phyloP scores from a whole-genome alignment of 768 basidiomycete genomes.

The Serendipita sp. region DNA sequence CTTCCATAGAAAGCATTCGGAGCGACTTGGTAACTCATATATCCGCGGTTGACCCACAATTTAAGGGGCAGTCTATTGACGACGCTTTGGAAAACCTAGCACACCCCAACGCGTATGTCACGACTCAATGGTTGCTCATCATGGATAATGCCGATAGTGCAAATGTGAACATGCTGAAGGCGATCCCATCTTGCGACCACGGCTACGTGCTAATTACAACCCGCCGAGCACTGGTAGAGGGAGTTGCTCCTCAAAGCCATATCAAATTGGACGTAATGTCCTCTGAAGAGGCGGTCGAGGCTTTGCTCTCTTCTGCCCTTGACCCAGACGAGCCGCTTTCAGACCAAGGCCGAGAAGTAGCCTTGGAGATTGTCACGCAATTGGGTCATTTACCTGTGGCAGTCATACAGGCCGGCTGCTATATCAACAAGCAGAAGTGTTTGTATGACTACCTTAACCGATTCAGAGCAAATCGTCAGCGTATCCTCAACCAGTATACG shows the following conservation, averaged over 20 bases:
- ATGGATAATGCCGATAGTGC: background rate
- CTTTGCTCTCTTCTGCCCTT: background rate
- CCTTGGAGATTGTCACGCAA: background rate
- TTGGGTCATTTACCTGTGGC: background rate
- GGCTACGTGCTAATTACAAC: background rate
- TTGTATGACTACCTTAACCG: background rate
- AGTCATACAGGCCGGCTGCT: background rate
- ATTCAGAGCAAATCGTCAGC: background rate
- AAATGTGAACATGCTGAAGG: background rate
- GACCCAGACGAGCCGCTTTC: background rate
- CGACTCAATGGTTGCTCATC: background rate
- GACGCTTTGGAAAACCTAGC: background rate
- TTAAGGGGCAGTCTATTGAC: background rate
- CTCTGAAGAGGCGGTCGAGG: background rate
- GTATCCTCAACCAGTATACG: background rate
- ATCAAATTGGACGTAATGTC: background rate
- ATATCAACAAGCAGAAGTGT: constrained; percentile 2
- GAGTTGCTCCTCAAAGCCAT: background rate
- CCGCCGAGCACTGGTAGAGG: background rate
- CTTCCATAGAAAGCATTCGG: background rate
- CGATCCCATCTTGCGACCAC: background rate
- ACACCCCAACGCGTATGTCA: background rate
- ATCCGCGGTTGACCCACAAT: background rate
- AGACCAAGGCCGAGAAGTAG: background rate
- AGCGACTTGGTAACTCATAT: background rate